Conservation (phyloP, 441 rosid species). For the Kokia cookei region DNA sequence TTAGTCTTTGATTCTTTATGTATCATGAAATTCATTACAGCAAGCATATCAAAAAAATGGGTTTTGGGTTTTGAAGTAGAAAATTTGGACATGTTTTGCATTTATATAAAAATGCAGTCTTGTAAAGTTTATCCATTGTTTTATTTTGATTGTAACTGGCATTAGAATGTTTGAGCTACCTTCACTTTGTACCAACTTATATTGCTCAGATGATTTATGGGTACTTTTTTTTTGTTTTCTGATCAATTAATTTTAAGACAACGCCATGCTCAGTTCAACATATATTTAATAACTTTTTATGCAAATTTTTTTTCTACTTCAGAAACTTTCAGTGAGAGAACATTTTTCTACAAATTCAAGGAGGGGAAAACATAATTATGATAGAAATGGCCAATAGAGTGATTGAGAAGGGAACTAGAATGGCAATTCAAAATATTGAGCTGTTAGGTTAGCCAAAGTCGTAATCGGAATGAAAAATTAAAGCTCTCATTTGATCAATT, state of each 20-base stretch:
- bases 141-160: not conserved
- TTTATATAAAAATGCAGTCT: not conserved
- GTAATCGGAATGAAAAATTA: constrained; percentile 57
- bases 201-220: not conserved
- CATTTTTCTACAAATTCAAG: constrained; percentile 58
- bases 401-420: constrained; percentile 87
- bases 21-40: too few relatives aligned
- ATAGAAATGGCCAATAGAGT: constrained; percentile 65
- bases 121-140: not conserved
- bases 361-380: constrained; percentile 64
- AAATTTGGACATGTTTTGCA: constrained; percentile 2
- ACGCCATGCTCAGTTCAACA: not conserved
- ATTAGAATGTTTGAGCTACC: not conserved
- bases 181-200: not conserved
- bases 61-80: constrained; percentile 6
- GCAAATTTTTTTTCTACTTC: constrained; percentile 15
- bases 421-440: constrained; percentile 49
- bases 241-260: not conserved
- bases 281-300: constrained; percentile 8
- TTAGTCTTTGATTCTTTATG: too few relatives aligned
- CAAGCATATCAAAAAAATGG: not conserved
- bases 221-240: not conserved
- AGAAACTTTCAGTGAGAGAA: constrained; percentile 71
- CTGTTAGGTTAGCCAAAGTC: constrained; percentile 51
- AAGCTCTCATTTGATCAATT: constrained; percentile 50